A percentile compares a stretch with the other conserved stretches of the same genome.
phyloP scores from a whole-genome alignment of 148 eudicot species.

The Hydrangea macrophylla region DNA sequence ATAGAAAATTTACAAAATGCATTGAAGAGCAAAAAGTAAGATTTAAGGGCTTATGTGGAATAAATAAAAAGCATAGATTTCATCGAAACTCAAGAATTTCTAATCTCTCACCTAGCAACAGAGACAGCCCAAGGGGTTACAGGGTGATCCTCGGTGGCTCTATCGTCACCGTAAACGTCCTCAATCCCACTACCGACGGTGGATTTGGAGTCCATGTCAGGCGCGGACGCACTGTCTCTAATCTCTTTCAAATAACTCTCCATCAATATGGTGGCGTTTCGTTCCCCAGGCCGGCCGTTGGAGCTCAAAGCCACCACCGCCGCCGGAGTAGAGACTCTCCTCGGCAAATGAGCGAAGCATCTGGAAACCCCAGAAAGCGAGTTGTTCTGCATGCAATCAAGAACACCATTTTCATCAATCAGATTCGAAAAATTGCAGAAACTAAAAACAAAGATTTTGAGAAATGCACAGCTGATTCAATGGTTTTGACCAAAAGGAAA shows the following conservation, averaged over 20 bases:
- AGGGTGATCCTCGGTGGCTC: constrained; percentile 74
- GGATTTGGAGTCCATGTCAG: constrained; percentile 37
- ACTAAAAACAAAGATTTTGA: not conserved
- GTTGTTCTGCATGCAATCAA: constrained; percentile 44
- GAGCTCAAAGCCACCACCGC: constrained; percentile 57
- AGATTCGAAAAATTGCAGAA: not conserved
- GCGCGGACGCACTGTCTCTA: constrained; percentile 28
- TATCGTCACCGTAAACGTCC: constrained; percentile 88
- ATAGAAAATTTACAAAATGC: not conserved
- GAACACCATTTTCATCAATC: not conserved
- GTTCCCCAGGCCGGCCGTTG: constrained; percentile 49
- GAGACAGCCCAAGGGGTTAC: constrained; percentile 89
- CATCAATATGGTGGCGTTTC: constrained; percentile 52
- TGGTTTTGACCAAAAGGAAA: not conserved
- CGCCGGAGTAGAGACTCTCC: constrained; percentile 33
- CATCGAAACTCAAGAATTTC: constrained; percentile 18
- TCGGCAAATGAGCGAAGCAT: constrained; percentile 38
- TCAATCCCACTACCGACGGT: constrained; percentile 60
- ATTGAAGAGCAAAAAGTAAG: not conserved
- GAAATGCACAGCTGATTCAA: not conserved
- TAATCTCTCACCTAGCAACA: constrained; percentile 71
- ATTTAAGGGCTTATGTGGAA: not conserved
- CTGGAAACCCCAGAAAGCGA: constrained; percentile 50
- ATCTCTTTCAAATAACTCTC: constrained; percentile 48
- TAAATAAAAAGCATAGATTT: constrained; percentile 26